Evolutionary conservation across 345 rosid species (phyloP), one percentile per base, ranked within the genome.

Genomic region (Acer campestre): DNA sequence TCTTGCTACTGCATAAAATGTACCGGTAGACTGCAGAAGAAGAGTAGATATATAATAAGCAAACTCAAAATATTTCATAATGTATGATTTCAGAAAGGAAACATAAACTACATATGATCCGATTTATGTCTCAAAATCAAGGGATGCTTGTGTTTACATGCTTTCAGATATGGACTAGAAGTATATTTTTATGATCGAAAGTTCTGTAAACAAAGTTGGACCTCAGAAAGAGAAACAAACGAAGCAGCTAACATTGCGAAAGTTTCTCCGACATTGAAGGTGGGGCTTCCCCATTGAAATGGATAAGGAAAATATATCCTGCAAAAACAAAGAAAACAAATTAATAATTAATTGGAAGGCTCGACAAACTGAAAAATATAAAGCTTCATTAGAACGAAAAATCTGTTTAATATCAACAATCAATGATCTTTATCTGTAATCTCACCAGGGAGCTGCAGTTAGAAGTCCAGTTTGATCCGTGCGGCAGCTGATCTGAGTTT

Each of bases 281-380:
- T 90, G 25, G 97, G 97, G 71, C 82, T 86, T 70, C 92, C 92
- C 93, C 95, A 92, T 71, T 87, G 93, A 78, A 92, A 91, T 77
- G 93, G 97, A 63, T 82, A 87, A 74, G 97, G 93, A 68, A 92
- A 72, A 74, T 79, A 89, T 72, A 91, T 74, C 95, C 95, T 90
- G 84, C 87, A 81, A 29, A 68, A 48, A 12, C 10, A 17, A 38
- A 18, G 13, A 12, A 0, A 77, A 35, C 38, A 35, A 35, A 35
- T 35, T 35, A 35, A 35, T 35, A 35, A 35, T 35, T 35, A 42
- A 9, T 2, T 42, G 9, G 46, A 42, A 42, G 46, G 10, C 10
- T 42, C 8, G 10, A 42, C 3, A 61, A 25, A 61, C 27, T 61
- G 27, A 17, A 20, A 20, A 14, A 68, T 44, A 20, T 68, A 10